A percentile compares a stretch with the other conserved stretches of the same genome.
These are phyloP conservation scores for Trypanosoma theileri DNA, from an alignment of 208 protist genomes.

Conservation along the genomic window DNA sequence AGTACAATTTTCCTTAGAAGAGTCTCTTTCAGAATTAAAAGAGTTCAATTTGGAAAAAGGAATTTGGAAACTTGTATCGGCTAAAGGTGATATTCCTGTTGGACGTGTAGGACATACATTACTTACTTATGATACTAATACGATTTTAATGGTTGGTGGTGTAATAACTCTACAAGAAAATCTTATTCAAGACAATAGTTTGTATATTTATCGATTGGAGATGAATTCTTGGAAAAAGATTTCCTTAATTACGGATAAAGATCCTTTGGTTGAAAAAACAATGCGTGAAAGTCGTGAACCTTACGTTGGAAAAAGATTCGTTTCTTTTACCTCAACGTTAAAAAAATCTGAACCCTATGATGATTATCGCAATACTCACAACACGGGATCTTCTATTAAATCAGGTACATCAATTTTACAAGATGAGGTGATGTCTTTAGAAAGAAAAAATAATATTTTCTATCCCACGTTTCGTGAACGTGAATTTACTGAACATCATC, in stretches of 20 bases:
- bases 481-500: too few species aligned
- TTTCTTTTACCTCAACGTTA: not conserved
- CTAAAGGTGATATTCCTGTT: conserved; percentile 9
- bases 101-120: conserved; percentile 14
- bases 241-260: not conserved
- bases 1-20: conserved; percentile 12
- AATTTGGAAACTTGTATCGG: not conserved
- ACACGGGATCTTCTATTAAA: not conserved
- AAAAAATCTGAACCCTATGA: not conserved
- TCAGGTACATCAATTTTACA: too few species aligned
- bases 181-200: conserved; percentile 6
- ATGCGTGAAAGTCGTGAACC: not conserved
- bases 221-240: conserved; percentile 4
- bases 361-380: not conserved
- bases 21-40: conserved; percentile 4
- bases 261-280: not conserved
- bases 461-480: too few species aligned
- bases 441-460: too few species aligned
- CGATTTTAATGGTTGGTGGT: conserved; percentile 6
- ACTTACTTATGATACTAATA: conserved; percentile 2
- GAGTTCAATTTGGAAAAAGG: conserved; percentile 19
- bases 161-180: not conserved
- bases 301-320: not conserved
- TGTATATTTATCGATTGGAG: conserved; percentile 7
- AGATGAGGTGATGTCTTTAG: too few species aligned